Base-by-base conservation (phyloP, 805 yeast species). In the Candida ovalis region DNA sequence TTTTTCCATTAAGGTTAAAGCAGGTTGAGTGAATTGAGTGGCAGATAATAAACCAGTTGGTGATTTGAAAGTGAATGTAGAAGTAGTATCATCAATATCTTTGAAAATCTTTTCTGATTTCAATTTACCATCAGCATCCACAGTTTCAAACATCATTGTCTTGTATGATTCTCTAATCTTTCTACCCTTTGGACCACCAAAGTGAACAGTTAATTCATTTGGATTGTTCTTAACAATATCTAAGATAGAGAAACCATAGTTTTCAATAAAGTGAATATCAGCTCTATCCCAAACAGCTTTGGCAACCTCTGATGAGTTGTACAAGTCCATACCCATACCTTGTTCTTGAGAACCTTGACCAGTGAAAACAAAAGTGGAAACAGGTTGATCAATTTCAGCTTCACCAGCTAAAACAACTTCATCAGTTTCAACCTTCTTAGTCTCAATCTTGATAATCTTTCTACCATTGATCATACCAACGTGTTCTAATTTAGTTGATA, bases 301-400 rank as follows among this genome's bases (percentile, higher is more conserved):
- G 46, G 99, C 99, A 68, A 94, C 97, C 27, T 81, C 90, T 44
- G 96, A 87, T 38, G 86, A 78, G 56, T 83, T 84, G 71, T 94
- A 94, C 67, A 94, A 80, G 70, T 94, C 99, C 99, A 94, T 94
- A 78, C 99, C 99, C 99, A 94, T 94, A 69, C 97, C 97, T 76
- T 95, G 99, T 72, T 95, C 99, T 74, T 94, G 99, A 52, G 99
- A 92, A 70, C 99, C 99, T 78, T 94, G 99, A 67, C 99, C 99
- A 56, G 99, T 94, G 75, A 95, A 94, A 49, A 94, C 96, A 68
- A 88, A 94, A 19, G 99, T 86, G 40, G 98, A 88, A 46, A 85
- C 86, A 30, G 99, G 99, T 75, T 94, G 99, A 61, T 94, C 98
- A 63, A 95, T 91, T 75, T 94, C 99, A 48, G 99, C 99, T 75